Conservation (phyloP, 345 rosid genomes). For the Fremontodendron californicum region DNA sequence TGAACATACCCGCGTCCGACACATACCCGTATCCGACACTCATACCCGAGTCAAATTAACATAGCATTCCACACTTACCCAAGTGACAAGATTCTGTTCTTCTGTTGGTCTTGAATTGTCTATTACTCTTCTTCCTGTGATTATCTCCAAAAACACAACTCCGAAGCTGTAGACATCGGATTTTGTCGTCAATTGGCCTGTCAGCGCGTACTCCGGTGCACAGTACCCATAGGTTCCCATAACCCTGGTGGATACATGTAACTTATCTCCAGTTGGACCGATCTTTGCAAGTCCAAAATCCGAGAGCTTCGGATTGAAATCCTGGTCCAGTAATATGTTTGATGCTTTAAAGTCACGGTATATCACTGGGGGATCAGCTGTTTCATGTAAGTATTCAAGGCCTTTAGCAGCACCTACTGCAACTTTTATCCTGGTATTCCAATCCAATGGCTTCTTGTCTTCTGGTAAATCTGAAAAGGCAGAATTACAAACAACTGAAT, state of each 20-base stretch:
- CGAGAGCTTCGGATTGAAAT: constrained; percentile 67
- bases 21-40: too few species aligned
- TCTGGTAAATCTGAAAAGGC: constrained; percentile 37
- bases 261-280: constrained; percentile 66
- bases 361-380: constrained; percentile 69
- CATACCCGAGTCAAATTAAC: too few species aligned
- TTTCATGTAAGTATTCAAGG: constrained; percentile 74
- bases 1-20: too few species aligned
- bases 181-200: constrained; percentile 64
- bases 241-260: constrained; percentile 77
- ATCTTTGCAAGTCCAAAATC: constrained; percentile 87
- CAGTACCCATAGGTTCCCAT: constrained; percentile 90
- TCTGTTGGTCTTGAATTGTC: constrained; percentile 54
- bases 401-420: constrained; percentile 80
- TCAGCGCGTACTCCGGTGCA: constrained; percentile 71
- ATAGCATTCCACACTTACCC: constrained; percentile 46
- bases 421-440: constrained; percentile 70
- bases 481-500: constrained; percentile 1
- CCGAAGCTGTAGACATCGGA: constrained; percentile 86
- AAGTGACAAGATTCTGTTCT: constrained; percentile 64
- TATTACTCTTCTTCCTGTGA: constrained; percentile 78
- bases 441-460: constrained; percentile 49
- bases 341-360: constrained; percentile 81
- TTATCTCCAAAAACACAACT: constrained; percentile 73
- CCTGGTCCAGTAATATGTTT: constrained; percentile 55